These are phyloP conservation scores for Pisolithus orientalis DNA, from an alignment of 768 basidiomycete species.

Conservation along the genomic window DNA sequence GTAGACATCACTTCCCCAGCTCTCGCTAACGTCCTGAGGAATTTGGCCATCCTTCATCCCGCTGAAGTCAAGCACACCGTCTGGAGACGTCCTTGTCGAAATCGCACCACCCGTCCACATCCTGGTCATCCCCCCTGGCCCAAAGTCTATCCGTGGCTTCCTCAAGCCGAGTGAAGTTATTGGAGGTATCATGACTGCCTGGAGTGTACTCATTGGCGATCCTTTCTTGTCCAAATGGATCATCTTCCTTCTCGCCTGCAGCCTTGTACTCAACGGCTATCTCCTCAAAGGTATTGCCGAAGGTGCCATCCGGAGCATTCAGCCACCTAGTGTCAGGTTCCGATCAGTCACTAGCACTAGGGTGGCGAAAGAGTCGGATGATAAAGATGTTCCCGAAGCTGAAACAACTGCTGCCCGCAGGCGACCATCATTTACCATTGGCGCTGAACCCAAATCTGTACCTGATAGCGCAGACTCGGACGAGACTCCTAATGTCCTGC, in stretches of 20 bases:
- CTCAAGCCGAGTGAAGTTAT: conserved; percentile 47
- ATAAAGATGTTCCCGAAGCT: conserved; percentile 13
- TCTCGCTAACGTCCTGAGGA: conserved; percentile 51
- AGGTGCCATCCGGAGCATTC: conserved; percentile 33
- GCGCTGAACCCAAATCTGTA: conserved; percentile 12
- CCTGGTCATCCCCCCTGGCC: conserved; percentile 35
- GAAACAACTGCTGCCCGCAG: conserved; percentile 8
- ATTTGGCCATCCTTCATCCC: conserved; percentile 39
- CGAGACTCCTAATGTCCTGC: conserved; percentile 12
- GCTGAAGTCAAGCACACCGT: conserved; percentile 11
- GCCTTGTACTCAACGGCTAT: conserved; percentile 88
- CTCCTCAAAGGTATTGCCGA: conserved; percentile 81
- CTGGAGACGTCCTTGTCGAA: conserved; percentile 48
- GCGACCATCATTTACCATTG: conserved; percentile 21
- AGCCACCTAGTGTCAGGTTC: conserved; percentile 26
- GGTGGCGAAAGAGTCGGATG: conserved; percentile 16
- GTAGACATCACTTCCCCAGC: conserved; percentile 67
- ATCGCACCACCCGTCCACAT: conserved; percentile 56
- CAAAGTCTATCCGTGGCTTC: conserved; percentile 25
- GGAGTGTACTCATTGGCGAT: conserved; percentile 90
- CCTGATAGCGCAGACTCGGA: conserved; percentile 11
- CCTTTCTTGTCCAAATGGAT: conserved; percentile 95
- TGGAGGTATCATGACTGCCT: conserved; percentile 83
- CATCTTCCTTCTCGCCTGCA: conserved; percentile 78
- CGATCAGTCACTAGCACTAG: conserved; percentile 17